Evolutionary conservation across 768 basidiomycete genomes (phyloP), one percentile per base, ranked within the genome.

Genomic region (Suillus decipiens): DNA sequence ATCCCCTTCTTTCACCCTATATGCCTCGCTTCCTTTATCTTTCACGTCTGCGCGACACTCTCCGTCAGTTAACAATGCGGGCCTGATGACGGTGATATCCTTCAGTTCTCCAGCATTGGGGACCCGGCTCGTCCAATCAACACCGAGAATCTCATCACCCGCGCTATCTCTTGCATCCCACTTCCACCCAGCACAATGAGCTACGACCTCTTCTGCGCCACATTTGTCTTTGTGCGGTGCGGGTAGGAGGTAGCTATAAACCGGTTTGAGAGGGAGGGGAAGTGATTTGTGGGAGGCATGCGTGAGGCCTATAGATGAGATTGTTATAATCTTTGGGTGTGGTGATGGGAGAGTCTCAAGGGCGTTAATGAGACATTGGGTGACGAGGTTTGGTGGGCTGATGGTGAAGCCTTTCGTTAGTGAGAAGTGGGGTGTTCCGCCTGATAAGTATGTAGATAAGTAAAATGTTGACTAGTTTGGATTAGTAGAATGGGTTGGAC

Each of bases 61-160:
- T 0, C 88, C 87, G 64, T 89, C 84, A 1, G 83, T 88, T 22
- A 90, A 70, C 37, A 88, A 28, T 43, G 86, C 84, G 5, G 89
- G 82, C 11, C 88, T 77, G 2, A 92, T 69, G 11, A 89, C 76
- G 2, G 83, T 73, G 1, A 76, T 59, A 17, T 71, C 71, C 66
- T 80, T 79, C 58, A 87, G 64, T 22, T 75, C 72, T 11, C 86
- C 87, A 4, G 69, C 62, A 8, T 66, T 69, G 0, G 83, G 86
- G 10, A 79, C 67, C 10, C 71, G 70, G 15, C 75, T 59, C 50
- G 71, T 73, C 87, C 87, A 88, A 6, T 73, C 77, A 0, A 54
- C 48, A 11, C 78, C 79, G 43, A 89, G 75, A 22, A 88, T 76
- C 0, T 81, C 78, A 9, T 70, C 62, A 0, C 67, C 70, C 0